These are phyloP conservation scores for Punica granatum DNA, from an alignment of 345 rosid species.

Conservation along the genomic window DNA sequence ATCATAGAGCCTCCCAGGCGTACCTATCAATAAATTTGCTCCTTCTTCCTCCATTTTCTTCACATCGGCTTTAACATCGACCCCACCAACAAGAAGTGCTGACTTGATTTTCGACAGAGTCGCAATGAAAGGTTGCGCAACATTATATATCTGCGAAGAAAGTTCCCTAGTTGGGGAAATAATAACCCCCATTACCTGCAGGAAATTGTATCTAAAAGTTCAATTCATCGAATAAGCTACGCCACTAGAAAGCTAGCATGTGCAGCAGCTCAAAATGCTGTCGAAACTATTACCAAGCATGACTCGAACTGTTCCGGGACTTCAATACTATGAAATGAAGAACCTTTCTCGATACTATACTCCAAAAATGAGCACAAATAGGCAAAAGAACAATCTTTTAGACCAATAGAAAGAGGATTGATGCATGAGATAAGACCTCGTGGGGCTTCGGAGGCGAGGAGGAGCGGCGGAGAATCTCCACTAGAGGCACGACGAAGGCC, in stretches of 20 bases:
- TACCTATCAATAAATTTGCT: conserved; percentile 80
- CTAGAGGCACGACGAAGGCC: conserved; percentile 70
- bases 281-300: not conserved
- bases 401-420: not conserved
- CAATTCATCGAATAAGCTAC: not conserved
- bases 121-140: conserved; percentile 72
- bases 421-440: conserved; percentile 33
- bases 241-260: not conserved
- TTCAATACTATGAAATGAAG: not conserved
- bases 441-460: conserved; percentile 61
- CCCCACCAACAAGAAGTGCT: conserved; percentile 40
- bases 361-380: not conserved
- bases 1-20: conserved; percentile 82
- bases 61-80: conserved; percentile 67
- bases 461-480: conserved; percentile 70
- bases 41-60: conserved; percentile 78
- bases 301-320: not conserved
- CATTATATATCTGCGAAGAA: conserved; percentile 69
- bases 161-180: conserved; percentile 93
- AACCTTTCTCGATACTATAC: not conserved
- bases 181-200: conserved; percentile 79
- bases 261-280: not conserved
- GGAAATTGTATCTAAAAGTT: not conserved
- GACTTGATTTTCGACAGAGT: conserved; percentile 58
- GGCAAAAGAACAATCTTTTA: not conserved